A percentile compares a stretch with the other conserved stretches of the same genome.
These are phyloP conservation scores for Saturnispora galanensis DNA, from an alignment of 805 yeast genomes.

Conservation along the genomic window DNA sequence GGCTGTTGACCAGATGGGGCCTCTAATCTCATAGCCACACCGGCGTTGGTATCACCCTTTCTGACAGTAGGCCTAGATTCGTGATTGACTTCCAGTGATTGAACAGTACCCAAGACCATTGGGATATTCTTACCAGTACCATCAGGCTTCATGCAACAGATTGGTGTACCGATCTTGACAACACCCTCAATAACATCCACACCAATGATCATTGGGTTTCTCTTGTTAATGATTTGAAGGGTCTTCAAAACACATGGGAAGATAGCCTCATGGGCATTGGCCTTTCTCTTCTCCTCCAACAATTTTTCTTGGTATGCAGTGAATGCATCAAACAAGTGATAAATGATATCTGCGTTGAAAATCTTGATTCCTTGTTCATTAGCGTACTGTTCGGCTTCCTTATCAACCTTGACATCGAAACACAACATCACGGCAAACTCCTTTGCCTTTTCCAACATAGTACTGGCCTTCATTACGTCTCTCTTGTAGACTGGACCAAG, in stretches of 20 bases:
- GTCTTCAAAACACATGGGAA: constrained; percentile 95
- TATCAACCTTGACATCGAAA: constrained; percentile 94
- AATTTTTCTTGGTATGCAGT: constrained; percentile 84
- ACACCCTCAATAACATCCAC: constrained; percentile 93
- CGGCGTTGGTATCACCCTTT: constrained; percentile 94
- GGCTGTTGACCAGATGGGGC: constrained; percentile 90
- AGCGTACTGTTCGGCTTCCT: constrained; percentile 98
- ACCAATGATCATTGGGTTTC: constrained; percentile 99
- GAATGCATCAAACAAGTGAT: constrained; percentile 92
- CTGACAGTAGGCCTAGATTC: constrained; percentile 68
- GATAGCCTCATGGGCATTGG: constrained; percentile 77
- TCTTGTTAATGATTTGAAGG: constrained; percentile 91
- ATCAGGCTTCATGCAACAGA: constrained; percentile 84
- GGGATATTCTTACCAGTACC: constrained; percentile 63
- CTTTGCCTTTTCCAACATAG: constrained; percentile 95
- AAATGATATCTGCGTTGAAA: constrained; percentile 93
- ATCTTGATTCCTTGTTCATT: constrained; percentile 84
- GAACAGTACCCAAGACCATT: constrained; percentile 77
- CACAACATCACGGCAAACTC: constrained; percentile 97
- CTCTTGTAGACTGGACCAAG: constrained; percentile 97
- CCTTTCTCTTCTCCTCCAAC: constrained; percentile 83
- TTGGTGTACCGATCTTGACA: constrained; percentile 86
- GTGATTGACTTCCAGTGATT: constrained; percentile 93
- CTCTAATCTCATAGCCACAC: constrained; percentile 97
- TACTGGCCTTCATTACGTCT: constrained; percentile 94